Conservation (phyloP, 1,284 basidiomycete genomes). For the Ustilago lituana region DNA sequence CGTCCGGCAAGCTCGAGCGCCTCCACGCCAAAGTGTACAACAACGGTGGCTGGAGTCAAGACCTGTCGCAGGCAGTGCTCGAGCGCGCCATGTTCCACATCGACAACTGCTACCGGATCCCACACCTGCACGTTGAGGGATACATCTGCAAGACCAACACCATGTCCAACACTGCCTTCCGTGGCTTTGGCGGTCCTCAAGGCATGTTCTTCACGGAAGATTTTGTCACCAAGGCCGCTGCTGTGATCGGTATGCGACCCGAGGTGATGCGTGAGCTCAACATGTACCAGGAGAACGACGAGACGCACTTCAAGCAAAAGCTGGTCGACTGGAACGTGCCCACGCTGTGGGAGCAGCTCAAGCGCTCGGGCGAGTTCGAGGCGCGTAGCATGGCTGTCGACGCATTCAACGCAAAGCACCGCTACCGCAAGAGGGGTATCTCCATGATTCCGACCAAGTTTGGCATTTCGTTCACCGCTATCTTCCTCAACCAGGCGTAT, state of each 20-base stretch:
- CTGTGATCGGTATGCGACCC: constrained; percentile 61
- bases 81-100: constrained; percentile 68
- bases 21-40: constrained; percentile 65
- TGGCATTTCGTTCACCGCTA: constrained; percentile 66
- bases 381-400: constrained; percentile 58
- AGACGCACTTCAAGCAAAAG: constrained; percentile 66
- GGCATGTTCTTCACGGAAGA: constrained; percentile 67
- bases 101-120: constrained; percentile 64
- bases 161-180: constrained; percentile 68
- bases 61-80: constrained; percentile 66
- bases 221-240: constrained; percentile 64
- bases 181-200: constrained; percentile 68
- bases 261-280: constrained; percentile 66
- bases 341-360: constrained; percentile 60
- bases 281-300: constrained; percentile 65
- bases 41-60: constrained; percentile 68
- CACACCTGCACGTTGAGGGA: constrained; percentile 62
- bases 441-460: constrained; percentile 67
- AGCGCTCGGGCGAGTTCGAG: constrained; percentile 57
- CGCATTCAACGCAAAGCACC: constrained; percentile 64
- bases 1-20: constrained; percentile 65
- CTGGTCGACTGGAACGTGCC: constrained; percentile 68
- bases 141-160: constrained; percentile 67
- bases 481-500: constrained; percentile 67
- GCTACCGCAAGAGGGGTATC: constrained; percentile 67